Base-by-base conservation (phyloP, 2,329 filamentous ascomycete species). In the Exophiala lecanii-corni region DNA sequence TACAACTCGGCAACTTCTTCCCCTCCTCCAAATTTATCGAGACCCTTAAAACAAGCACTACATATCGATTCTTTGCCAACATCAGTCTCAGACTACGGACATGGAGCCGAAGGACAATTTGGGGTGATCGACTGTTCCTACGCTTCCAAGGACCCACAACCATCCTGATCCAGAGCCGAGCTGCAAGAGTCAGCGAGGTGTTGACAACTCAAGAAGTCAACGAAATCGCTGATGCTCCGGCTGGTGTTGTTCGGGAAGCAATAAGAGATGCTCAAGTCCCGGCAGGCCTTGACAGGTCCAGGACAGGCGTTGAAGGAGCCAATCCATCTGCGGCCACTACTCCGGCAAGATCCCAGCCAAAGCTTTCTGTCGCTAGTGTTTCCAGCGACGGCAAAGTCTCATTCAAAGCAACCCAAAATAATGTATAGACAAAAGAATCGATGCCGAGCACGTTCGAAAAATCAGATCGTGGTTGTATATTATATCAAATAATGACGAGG, bases 51-150 rank as follows among this genome's bases (percentile, higher is more conserved):
- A 74, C 81, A 49, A 86, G 86, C 3, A 69, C 76, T 10, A 77
- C 79, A 3, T 97, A 89, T 80, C 85, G 82, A 59, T 70, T 76
- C 6, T 53, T 88, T 1, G 75, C 81, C 31, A 74, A 74, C n/a
- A 59, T 79, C 20, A 64, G 84, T 5, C 86, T 85, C 64, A 77
- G 70, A 26, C 54, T 94, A 15, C 79, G 88, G 47, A 95, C 89
- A 0, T 82, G 83, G 68, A 73, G 83, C 31, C 77, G 89, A 47
- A 78, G 86, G 58, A 86, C 86, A 1, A 85, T 98, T 43, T 97
- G 89, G 87, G 92, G 92, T 16, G 92, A 98, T 62, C 72, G 91
- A 50, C 72, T 97, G 18, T 97, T 97, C 66, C 71, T 98, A 21
- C 85, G 86, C 59, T 96, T 98, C 62, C 78, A 82, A 43, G 92